Conservation (phyloP, 805 yeast genomes). For the Wickerhamomyces alni region DNA sequence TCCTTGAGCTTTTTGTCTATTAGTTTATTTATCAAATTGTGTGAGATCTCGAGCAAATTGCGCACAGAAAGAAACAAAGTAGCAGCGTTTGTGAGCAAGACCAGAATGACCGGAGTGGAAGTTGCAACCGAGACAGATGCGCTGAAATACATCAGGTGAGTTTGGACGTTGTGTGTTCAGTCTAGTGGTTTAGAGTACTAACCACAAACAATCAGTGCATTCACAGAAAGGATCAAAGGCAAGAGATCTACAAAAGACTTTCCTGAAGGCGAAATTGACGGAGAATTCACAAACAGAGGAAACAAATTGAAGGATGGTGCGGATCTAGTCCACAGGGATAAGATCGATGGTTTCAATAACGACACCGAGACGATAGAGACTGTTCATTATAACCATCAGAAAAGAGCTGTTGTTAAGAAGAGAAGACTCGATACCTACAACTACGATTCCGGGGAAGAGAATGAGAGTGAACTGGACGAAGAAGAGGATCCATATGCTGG, state of each 20-base stretch:
- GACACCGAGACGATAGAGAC: constrained; percentile 16
- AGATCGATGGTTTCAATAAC: constrained; percentile 30
- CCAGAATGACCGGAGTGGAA: constrained; percentile 1
- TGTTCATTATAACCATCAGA: constrained; percentile 26
- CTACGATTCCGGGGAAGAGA: constrained; percentile 17
- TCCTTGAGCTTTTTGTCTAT: neutral
- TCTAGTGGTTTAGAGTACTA: neutral
- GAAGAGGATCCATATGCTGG: constrained; percentile 41
- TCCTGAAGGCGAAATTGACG: constrained; percentile 18
- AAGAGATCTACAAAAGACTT: neutral
- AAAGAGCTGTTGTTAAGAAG: constrained; percentile 25
- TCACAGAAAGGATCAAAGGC: constrained; percentile 13
- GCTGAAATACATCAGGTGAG: constrained; percentile 9
- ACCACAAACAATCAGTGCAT: constrained; percentile 1
- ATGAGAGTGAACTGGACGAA: constrained; percentile 27
- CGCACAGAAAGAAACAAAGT: no score
- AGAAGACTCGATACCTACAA: constrained; percentile 22
- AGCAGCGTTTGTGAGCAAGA: no score
- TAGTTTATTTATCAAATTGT: no score
- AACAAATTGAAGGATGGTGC: constrained; percentile 49
- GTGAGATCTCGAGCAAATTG: no score
- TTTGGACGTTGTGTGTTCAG: neutral
- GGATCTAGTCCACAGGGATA: constrained; percentile 38
- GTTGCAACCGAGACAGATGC: constrained; percentile 8
- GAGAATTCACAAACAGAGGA: constrained; percentile 47